These are phyloP conservation scores for Neofusicoccum ribis DNA, from an alignment of 2,329 filamentous ascomycete genomes.

Conservation along the genomic window DNA sequence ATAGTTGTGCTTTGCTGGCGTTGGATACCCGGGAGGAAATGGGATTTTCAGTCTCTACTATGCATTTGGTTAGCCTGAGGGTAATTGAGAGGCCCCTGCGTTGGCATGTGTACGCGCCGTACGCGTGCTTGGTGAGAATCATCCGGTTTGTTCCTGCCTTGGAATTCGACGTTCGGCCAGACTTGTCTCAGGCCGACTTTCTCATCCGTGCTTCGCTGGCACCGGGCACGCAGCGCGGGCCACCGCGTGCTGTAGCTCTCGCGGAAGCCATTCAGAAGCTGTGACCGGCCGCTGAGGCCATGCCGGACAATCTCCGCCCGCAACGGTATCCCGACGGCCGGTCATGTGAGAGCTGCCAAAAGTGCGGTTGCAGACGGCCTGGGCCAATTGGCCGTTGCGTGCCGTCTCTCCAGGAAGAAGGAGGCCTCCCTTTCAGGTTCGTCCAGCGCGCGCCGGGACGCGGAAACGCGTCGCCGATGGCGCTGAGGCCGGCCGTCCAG, in stretches of 20 bases:
- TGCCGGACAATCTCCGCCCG: constrained; percentile 6
- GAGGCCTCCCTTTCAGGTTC: background rate
- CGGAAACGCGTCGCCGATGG: background rate
- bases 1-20: constrained; percentile 1
- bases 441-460: background rate
- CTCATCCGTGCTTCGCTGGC: constrained; percentile 7
- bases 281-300: constrained; percentile 11
- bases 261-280: background rate
- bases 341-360: constrained; percentile 3
- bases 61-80: background rate
- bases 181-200: constrained; percentile 10
- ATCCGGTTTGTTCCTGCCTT: constrained; percentile 1
- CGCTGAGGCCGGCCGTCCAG: background rate
- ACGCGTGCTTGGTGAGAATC: background rate
- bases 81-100: background rate
- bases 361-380: background rate
- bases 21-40: background rate
- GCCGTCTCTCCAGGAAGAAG: background rate
- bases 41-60: background rate
- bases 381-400: background rate
- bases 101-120: background rate
- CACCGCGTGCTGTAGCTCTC: constrained; percentile 1
- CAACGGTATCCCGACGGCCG: constrained; percentile 13
- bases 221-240: constrained; percentile 1
- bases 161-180: background rate